Evolutionary conservation across 306 rosid species (phyloP).

Genomic region (Ziziphus jujuba): DNA sequence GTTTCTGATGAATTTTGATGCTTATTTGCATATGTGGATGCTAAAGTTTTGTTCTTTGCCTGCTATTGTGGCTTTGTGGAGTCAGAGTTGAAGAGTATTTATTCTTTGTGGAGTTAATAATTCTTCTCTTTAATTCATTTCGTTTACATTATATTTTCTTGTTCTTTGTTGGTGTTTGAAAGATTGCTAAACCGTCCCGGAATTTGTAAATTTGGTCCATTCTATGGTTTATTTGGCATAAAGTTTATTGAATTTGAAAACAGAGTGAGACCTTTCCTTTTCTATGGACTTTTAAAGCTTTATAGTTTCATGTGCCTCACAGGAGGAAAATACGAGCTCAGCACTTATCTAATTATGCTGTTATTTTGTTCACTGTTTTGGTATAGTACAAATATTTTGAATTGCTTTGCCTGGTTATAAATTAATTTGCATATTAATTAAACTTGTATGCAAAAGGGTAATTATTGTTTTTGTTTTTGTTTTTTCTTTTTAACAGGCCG

Average conservation of each 20-base stretch:
- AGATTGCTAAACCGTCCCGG: too few relatives aligned
- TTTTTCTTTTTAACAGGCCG: not conserved
- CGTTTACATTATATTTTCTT: too few relatives aligned
- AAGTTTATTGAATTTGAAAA: not conserved
- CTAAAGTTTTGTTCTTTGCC: not conserved
- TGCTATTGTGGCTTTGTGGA: constrained; percentile 5
- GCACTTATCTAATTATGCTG: not conserved
- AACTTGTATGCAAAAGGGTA: too few relatives aligned
- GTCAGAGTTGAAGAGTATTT: not conserved
- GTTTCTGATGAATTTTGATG: constrained; percentile 4
- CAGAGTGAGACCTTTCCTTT: not conserved
- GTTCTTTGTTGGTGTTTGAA: not conserved
- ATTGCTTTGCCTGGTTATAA: too few relatives aligned
- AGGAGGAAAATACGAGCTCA: not conserved
- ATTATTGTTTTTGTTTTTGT: too few relatives aligned
- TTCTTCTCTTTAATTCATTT: too few relatives aligned
- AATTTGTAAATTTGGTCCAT: too few relatives aligned
- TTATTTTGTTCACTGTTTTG: not conserved
- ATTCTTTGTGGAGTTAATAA: too few relatives aligned
- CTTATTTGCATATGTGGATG: not conserved
- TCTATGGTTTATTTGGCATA: constrained; percentile 3
- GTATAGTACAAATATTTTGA: too few relatives aligned
- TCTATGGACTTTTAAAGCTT: constrained; percentile 12
- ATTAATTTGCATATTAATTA: too few relatives aligned
- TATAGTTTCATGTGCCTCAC: not conserved